Percentiles rank a stretch among this genome's conserved stretches.
phyloP scores from a whole-genome alignment of 139 green algal genomes.

The Haematococcus sp. region DNA sequence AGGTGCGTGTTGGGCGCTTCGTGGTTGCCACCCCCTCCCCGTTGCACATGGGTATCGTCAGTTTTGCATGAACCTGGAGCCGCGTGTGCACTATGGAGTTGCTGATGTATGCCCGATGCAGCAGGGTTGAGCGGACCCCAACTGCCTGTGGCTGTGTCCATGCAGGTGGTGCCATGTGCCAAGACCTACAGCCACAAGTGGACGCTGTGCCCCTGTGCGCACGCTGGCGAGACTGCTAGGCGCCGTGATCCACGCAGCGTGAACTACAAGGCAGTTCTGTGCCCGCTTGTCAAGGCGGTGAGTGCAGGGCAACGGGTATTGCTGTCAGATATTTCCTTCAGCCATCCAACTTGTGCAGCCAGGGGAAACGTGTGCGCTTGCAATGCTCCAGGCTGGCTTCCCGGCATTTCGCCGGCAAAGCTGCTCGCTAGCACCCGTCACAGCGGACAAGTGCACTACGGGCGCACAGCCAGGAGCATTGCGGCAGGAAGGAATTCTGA shows the following conservation, averaged over 20 bases:
- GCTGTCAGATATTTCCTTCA: too few relatives aligned
- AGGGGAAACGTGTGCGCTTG: too few relatives aligned
- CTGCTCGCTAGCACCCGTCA: too few relatives aligned
- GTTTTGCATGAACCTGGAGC: too few relatives aligned
- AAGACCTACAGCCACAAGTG: slow-evolving; percentile 43
- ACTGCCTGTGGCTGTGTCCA: not conserved
- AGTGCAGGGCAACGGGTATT: too few relatives aligned
- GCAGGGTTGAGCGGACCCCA: not conserved
- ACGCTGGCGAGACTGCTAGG: slow-evolving; percentile 38
- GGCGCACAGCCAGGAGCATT: too few relatives aligned
- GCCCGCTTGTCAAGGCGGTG: slow-evolving; percentile 44
- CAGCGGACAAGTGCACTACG: too few relatives aligned
- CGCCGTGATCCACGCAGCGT: slow-evolving; percentile 24
- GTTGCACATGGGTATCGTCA: not conserved
- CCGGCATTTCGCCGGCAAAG: not conserved
- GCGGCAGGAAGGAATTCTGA: too few relatives aligned
- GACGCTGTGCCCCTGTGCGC: slow-evolving; percentile 43
- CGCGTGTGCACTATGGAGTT: too few relatives aligned
- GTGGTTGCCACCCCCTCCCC: too few relatives aligned
- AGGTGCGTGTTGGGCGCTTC: too few relatives aligned
- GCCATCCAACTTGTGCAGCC: too few relatives aligned
- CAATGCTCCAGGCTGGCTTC: not conserved
- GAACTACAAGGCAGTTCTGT: slow-evolving; percentile 38
- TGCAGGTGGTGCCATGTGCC: slow-evolving; percentile 35
- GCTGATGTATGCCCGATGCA: not conserved